phyloP scores from a whole-genome alignment of 805 yeast genomes.

The Monosporozyma yasuniensis region DNA sequence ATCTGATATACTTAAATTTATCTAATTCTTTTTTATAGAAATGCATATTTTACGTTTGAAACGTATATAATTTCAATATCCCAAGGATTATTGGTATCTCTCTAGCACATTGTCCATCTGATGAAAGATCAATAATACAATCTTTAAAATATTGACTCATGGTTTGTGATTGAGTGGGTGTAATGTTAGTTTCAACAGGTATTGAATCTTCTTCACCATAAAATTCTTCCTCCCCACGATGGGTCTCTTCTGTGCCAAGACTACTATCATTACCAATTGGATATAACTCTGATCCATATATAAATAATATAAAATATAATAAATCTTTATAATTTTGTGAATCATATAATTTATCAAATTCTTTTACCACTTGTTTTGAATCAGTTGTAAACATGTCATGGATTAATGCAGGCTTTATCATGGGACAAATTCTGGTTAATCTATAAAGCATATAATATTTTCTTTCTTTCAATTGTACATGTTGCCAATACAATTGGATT shows the following conservation, averaged over 20 bases:
- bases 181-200: background rate
- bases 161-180: background rate
- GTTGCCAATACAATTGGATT: background rate
- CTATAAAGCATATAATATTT: conserved; percentile 22
- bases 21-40: too few relatives aligned
- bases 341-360: conserved; percentile 18
- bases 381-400: conserved; percentile 6
- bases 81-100: conserved; percentile 21
- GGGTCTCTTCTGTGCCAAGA: background rate
- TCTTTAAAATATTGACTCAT: conserved; percentile 16
- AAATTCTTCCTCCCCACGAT: background rate
- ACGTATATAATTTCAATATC: conserved; percentile 13
- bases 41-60: background rate
- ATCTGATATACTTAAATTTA: conserved; percentile 2
- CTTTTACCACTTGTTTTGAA: conserved; percentile 5
- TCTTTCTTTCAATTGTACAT: conserved; percentile 6
- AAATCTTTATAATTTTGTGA: conserved; percentile 12
- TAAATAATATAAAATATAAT: conserved; percentile 20
- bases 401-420: conserved; percentile 11
- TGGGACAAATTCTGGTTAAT: conserved; percentile 15
- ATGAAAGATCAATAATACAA: conserved; percentile 16
- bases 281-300: conserved; percentile 17
- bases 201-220: background rate
- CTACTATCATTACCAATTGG: conserved; percentile 13
- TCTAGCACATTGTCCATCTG: conserved; percentile 16